A percentile compares a stretch with the other conserved stretches of the same genome.
Evolutionary conservation across 1,139 yeast species (phyloP).

Genomic region (Diutina rugosa): DNA sequence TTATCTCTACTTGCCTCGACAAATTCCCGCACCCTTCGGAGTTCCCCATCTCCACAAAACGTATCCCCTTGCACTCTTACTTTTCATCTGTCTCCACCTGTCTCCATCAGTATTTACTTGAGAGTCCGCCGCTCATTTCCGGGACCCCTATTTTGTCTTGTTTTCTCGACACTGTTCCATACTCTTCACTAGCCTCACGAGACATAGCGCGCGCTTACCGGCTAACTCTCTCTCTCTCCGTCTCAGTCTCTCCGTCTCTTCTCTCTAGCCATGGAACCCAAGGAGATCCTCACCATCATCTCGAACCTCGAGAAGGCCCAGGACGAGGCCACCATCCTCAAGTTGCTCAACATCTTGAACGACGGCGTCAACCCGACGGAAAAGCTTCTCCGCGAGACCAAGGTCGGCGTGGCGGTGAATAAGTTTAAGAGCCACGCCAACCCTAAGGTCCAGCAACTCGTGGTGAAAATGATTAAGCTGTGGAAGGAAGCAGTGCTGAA

Average conservation of each 20-base stretch:
- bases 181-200: too few relatives aligned
- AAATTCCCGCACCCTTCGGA: too few relatives aligned
- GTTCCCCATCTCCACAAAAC: too few relatives aligned
- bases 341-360: slow-evolving; percentile 53
- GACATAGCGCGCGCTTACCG: too few relatives aligned
- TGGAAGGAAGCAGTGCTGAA: slow-evolving; percentile 89
- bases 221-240: too few relatives aligned
- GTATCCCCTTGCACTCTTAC: too few relatives aligned
- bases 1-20: too few relatives aligned
- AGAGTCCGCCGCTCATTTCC: too few relatives aligned
- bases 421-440: slow-evolving; percentile 65
- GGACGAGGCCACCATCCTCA: slow-evolving; percentile 54
- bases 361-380: slow-evolving; percentile 78
- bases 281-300: slow-evolving; percentile 62
- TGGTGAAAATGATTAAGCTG: slow-evolving; percentile 65
- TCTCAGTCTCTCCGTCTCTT: background rate
- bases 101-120: too few relatives aligned
- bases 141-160: too few relatives aligned
- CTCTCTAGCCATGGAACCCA: slow-evolving; percentile 44
- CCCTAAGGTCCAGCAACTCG: slow-evolving; percentile 52
- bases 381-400: slow-evolving; percentile 76
- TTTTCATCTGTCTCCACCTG: too few relatives aligned
- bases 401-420: slow-evolving; percentile 95
- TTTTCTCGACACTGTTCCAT: too few relatives aligned
- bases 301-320: slow-evolving; percentile 61